Percentiles rank a stretch among this genome's conserved stretches.
These are phyloP conservation scores for Cyberlindnera meyerae DNA, from an alignment of 805 yeast genomes.

Conservation along the genomic window DNA sequence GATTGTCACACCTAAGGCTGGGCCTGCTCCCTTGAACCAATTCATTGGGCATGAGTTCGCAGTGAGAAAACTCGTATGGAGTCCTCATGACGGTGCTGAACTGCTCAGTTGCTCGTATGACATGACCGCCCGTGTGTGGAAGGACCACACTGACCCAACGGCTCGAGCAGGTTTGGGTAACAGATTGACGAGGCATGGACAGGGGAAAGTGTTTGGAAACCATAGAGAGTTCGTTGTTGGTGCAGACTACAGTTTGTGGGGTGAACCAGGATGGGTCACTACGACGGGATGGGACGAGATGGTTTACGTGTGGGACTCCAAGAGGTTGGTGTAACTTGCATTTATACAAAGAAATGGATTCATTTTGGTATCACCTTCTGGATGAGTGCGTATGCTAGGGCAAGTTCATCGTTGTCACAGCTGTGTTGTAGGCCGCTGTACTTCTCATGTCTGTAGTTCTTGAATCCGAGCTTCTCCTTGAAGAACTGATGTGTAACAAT, in stretches of 20 bases:
- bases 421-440: slow-evolving; percentile 69
- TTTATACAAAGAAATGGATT: too few species aligned
- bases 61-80: slow-evolving; percentile 77
- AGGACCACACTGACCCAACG: slow-evolving; percentile 58
- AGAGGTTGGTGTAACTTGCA: too few species aligned
- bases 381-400: slow-evolving; percentile 46
- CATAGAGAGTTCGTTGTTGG: slow-evolving; percentile 92
- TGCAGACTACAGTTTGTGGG: slow-evolving; percentile 96
- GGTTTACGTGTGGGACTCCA: slow-evolving; percentile 83
- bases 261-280: slow-evolving; percentile 92
- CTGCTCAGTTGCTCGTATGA: slow-evolving; percentile 81
- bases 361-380: slow-evolving; percentile 24
- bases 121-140: slow-evolving; percentile 89
- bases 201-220: slow-evolving; percentile 51
- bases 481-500: slow-evolving; percentile 42
- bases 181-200: slow-evolving; percentile 42
- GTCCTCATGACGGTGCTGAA: slow-evolving; percentile 75
- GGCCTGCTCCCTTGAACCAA: slow-evolving; percentile 70
- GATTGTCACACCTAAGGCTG: slow-evolving; percentile 35
- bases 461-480: slow-evolving; percentile 40
- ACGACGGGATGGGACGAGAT: slow-evolving; percentile 97
- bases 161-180: slow-evolving; percentile 46
- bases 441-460: slow-evolving; percentile 42
- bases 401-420: slow-evolving; percentile 61
- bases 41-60: slow-evolving; percentile 87